Percentiles rank a stretch among this genome's conserved stretches.
Evolutionary conservation across 495 filamentous ascomycete genomes (phyloP).

Genomic region (Trichodelitschia bisporula): DNA sequence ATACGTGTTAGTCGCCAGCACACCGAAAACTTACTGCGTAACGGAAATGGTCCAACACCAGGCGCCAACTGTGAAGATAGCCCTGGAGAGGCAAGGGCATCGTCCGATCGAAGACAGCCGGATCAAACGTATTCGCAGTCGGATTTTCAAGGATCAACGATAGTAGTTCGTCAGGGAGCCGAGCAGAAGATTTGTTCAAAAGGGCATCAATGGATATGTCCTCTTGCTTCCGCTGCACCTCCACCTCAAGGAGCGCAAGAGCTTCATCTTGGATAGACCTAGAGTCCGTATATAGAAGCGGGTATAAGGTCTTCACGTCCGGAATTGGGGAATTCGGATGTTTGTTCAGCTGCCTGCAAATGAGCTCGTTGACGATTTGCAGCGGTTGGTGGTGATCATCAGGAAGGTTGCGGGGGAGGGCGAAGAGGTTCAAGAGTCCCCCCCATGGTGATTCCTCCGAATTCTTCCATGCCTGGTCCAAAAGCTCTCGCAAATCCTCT

Average conservation of each 20-base stretch:
- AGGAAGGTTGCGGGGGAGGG: slow-evolving; percentile 9
- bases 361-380: slow-evolving; percentile 21
- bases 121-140: slow-evolving; percentile 16
- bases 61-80: slow-evolving; percentile 78
- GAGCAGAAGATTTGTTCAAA: slow-evolving; percentile 41
- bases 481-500: slow-evolving; percentile 70
- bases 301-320: slow-evolving; percentile 19
- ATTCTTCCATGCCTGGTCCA: slow-evolving; percentile 44
- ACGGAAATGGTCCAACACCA: slow-evolving; percentile 71
- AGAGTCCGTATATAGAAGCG: slow-evolving; percentile 52
- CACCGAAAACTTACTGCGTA: slow-evolving; percentile 29
- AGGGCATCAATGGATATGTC: slow-evolving; percentile 62
- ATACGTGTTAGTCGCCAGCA: too few relatives aligned
- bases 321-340: slow-evolving; percentile 18
- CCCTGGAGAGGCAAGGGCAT: slow-evolving; percentile 32
- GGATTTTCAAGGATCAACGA: slow-evolving; percentile 22
- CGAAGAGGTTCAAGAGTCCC: slow-evolving; percentile 36
- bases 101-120: slow-evolving; percentile 19
- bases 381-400: slow-evolving; percentile 7
- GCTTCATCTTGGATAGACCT: slow-evolving; percentile 51
- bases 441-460: slow-evolving; percentile 22
- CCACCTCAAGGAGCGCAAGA: slow-evolving; percentile 53
- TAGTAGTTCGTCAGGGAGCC: slow-evolving; percentile 22
- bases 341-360: slow-evolving; percentile 6
- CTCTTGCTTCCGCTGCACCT: slow-evolving; percentile 54